Evolutionary conservation across 1,139 yeast species (phyloP), one percentile per base, ranked within the genome.

Genomic region (Wickerhamiella infanticola): DNA sequence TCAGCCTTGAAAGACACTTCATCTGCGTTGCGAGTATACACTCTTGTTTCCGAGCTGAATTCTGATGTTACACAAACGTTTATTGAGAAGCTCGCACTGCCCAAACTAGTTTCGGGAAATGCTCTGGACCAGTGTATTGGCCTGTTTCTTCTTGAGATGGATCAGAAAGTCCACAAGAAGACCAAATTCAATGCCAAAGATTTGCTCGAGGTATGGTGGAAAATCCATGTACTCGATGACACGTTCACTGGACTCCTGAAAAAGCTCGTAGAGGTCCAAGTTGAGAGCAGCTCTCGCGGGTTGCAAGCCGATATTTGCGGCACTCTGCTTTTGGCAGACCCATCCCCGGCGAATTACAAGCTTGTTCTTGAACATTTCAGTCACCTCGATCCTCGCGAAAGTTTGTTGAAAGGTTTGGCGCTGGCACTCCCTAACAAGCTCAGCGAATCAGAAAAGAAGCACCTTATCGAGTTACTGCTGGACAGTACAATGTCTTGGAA

Each of bases 401-500:
- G 40, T 13, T 13, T 38, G 26, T 8, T 38, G 18, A 38, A 25
- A 18, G 41, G 37, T 6, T 38, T 44, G 9, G 40, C 25, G 25
- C 35, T 26, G 4, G 24, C 23, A 3, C 24, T 36, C 38, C 33
- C 9, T 4, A n/a, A 24, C 3, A 40, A 18, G 9, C 33, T 29
- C n/a, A 11, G 23, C 9, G 13, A n/a, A 24, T 40, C 23, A 1
- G 23, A 27, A 5, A 31, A 26, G 8, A 25, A 35, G 26, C 26
- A 24, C 8, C 26, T 37, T 26, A 42, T 44, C 5, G 11, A 9
- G n/a, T 5, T 37, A 23, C 31, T 43, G 2, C 39, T 40, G 5
- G 35, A 24, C 2, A 23, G 27, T 24, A 18, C 41, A 9, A 41
- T 26, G 44, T 50, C 54, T 1, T 53, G 54, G 43, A 53, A 53